Evolutionary conservation across 2,329 filamentous ascomycete genomes (phyloP), one percentile per base, ranked within the genome.

Genomic region (Fusarium pilosicola): DNA sequence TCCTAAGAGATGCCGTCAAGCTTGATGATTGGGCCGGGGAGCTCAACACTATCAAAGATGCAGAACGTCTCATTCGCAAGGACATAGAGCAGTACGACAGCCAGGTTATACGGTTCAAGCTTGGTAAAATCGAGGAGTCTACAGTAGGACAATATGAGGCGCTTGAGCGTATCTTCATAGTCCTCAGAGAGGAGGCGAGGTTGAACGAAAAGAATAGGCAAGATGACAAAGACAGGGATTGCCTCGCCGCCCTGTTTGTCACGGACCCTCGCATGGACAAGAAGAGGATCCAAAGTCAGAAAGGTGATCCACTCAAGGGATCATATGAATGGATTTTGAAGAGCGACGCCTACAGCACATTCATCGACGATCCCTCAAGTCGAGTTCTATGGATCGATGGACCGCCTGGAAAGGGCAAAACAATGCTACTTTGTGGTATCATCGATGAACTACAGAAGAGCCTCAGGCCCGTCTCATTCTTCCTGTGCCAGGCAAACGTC

Each of bases 101-200:
- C 7, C 28, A 51, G 2, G 28, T 32, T 32, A 24, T 49, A 15
- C n/a, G n/a, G n/a, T n/a, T n/a, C n/a, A n/a, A n/a, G n/a, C n/a
- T n/a, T n/a, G n/a, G n/a, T n/a, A n/a, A n/a, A n/a, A n/a, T n/a
- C n/a, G n/a, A n/a, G n/a, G n/a, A n/a, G n/a, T n/a, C n/a, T n/a
- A n/a, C n/a, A n/a, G n/a, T n/a, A n/a, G n/a, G n/a, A n/a, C n/a
- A n/a, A n/a, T n/a, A n/a, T n/a, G n/a, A n/a, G n/a, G n/a, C n/a
- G n/a, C n/a, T n/a, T n/a, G n/a, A n/a, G n/a, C n/a, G n/a, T n/a
- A n/a, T n/a, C n/a, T n/a, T n/a, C n/a, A n/a, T n/a, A n/a, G n/a
- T n/a, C n/a, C n/a, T 49, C 0, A 18, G 46, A 3, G 46, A 49
- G 3, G 46, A 49, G 1, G 15, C 6, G 0, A 7, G 15, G 5